Evolutionary conservation across 140 eudicot species (phyloP), one percentile per base, ranked within the genome.

Genomic region (Erigeron philadelphicus): DNA sequence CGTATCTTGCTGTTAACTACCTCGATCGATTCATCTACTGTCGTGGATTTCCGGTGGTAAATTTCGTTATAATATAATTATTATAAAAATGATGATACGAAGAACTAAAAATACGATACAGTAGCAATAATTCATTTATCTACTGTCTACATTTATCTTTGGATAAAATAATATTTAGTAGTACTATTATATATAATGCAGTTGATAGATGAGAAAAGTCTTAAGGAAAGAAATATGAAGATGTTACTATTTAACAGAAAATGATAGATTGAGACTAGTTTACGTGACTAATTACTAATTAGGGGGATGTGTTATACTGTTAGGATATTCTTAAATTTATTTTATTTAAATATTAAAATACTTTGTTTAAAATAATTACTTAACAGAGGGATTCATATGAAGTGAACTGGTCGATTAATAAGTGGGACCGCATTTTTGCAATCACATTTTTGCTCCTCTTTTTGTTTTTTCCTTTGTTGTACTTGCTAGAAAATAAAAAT

Each of bases 1-100:
- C 89, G 63, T 91, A 91, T 65, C 96, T 91, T 60, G 65, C 98
- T 64, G 98, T 91, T 65, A 91, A 84, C 82, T 91, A 91, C 64
- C 55, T 88, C 65, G 96, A 91, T 76, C 98, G 98, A 10, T 88
- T 91, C 73, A 86, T 88, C 59, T 73, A 83, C 67, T 77, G 84
- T 58, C 95, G 85, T 75, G 84, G 77, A 19, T 81, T 86, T 15
- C 95, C 96, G 79, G 90, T 83, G 85, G 88, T 83, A 83, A 75
- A 67, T 64, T 77, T 68, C 74, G 11, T 58, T 15, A 9, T 35
- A 31, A 9, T 35, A 31, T 15, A 54, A 54, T n/a, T 54, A 31
- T 31, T 31, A 31, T 31, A 31, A 31, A 31, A 31, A 31, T 31
- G 38, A 31, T 31, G 38, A 31, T 31, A 31, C 38, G 3, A 31